Evolutionary conservation across 495 filamentous ascomycete genomes (phyloP), one percentile per base, ranked within the genome.

Genomic region (Penicillium diatomitis): DNA sequence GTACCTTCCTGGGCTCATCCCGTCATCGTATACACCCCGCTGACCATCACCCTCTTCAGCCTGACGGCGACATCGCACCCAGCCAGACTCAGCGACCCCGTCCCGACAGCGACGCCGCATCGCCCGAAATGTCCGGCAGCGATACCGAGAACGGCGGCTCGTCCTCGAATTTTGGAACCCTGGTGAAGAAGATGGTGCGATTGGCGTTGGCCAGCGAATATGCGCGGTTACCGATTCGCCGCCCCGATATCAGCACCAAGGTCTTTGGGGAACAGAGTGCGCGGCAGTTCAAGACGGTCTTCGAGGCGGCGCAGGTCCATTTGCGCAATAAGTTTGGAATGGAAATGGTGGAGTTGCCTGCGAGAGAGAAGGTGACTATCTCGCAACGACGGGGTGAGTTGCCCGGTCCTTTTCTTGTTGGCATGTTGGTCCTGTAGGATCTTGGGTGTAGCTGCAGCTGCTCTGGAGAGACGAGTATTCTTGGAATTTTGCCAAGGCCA

Each of bases 171-270:
- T 69, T 72, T 5, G 79, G 85, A 44, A 81, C 86, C 51, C 72
- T 91, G 56, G 81, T 88, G 32, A 96, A 95, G 68, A 95, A 90
- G 54, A 69, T 98, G 41, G 84, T 97, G 12, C 83, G 92, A n/a
- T 79, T 95, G 38, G 92, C 89, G 3, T 64, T 97, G 5, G 80
- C 90, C 3, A 88, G 87, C 69, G 92, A 96, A 63, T 94, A 86
- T 64, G 76, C 86, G n/a, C 78, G 92, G 10, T 73, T 77, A 39
- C 80, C 84, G 0, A 87, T 98, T 32, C 80, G 81, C 9, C 70
- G 92, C 53, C 73, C 79, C 5, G 92, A 89, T 46, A 90, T 98
- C 49, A 78, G 70, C 55, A 75, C 83, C 36, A 96, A 80, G 78
- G 74, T 77, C 1, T 53, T 70, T 1, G 66, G 63, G 5, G 64